phyloP scores from a whole-genome alignment of 1,284 basidiomycete genomes.

The Uromyces viciae-fabae region DNA sequence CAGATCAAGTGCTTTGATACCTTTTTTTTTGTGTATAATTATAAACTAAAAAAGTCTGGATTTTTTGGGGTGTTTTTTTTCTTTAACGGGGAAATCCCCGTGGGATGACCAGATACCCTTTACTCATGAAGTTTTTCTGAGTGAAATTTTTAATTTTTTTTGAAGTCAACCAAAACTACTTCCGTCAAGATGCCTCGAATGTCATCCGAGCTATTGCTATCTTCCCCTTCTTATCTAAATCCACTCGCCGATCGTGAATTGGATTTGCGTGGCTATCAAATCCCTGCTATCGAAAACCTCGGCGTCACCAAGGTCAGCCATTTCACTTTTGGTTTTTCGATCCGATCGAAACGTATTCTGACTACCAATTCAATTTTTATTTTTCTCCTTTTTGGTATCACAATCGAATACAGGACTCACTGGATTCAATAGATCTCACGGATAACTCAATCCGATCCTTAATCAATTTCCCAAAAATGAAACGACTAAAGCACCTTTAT shows the following conservation, averaged over 20 bases:
- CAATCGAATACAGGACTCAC: constrained; percentile 67
- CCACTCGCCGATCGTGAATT: constrained; percentile 90
- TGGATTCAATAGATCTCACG: constrained; percentile 90
- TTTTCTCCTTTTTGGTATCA: background rate
- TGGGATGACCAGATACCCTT: too few species aligned
- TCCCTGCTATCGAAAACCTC: constrained; percentile 97
- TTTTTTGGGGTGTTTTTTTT: too few species aligned
- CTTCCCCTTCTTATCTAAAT: constrained; percentile 74
- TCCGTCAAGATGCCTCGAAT: constrained; percentile 43
- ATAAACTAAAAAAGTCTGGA: too few species aligned
- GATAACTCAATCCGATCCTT: constrained; percentile 89
- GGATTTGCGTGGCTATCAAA: constrained; percentile 90
- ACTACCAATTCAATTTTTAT: background rate
- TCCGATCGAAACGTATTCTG: background rate
- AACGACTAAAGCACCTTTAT: constrained; percentile 72
- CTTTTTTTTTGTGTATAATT: too few species aligned
- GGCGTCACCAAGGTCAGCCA: constrained; percentile 81
- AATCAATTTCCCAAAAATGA: constrained; percentile 77
- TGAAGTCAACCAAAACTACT: too few species aligned
- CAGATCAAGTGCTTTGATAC: too few species aligned
- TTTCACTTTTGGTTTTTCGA: background rate
- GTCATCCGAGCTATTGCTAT: constrained; percentile 70
- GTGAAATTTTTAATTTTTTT: too few species aligned
- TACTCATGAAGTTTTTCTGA: too few species aligned
- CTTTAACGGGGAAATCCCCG: too few species aligned